phyloP scores from a whole-genome alignment of 371 early-diverging fungal species.

The Actinomortierella ambigua region DNA sequence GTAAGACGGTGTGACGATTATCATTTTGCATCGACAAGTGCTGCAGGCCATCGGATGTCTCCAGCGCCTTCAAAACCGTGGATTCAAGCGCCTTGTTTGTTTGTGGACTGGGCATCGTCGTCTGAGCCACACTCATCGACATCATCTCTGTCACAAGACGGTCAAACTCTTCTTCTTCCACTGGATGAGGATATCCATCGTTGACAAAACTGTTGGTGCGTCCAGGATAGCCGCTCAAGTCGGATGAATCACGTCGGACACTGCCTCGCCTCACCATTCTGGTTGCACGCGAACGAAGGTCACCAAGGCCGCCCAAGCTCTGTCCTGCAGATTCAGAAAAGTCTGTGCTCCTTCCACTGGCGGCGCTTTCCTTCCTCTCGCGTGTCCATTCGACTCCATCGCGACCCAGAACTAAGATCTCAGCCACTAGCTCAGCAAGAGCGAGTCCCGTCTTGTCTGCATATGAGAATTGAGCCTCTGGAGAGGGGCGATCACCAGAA shows the following conservation, averaged over 20 bases:
- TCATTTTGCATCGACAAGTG: conserved; percentile 41
- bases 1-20: conserved; percentile 36
- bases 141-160: conserved; percentile 40
- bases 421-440: conserved; percentile 39
- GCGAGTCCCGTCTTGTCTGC: conserved; percentile 38
- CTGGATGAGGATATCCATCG: not conserved
- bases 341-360: conserved; percentile 10
- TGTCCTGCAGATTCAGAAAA: conserved; percentile 8
- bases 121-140: conserved; percentile 35
- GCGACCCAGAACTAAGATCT: conserved; percentile 35
- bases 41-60: conserved; percentile 5
- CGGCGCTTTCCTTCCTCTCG: conserved; percentile 4
- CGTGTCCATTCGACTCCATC: conserved; percentile 15
- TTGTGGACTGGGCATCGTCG: conserved; percentile 18
- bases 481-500: conserved; percentile 2
- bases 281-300: conserved; percentile 36
- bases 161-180: conserved; percentile 40
- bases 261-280: conserved; percentile 38
- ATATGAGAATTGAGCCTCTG: conserved; percentile 27
- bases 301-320: conserved; percentile 35
- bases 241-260: conserved; percentile 44
- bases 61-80: conserved; percentile 14
- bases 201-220: conserved; percentile 19
- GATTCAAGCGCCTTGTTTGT: conserved; percentile 26
- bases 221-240: conserved; percentile 8